A percentile compares a stretch with the other conserved stretches of the same genome.
phyloP scores from a whole-genome alignment of 257 asterid species.

The Anisodus tanguticus region DNA sequence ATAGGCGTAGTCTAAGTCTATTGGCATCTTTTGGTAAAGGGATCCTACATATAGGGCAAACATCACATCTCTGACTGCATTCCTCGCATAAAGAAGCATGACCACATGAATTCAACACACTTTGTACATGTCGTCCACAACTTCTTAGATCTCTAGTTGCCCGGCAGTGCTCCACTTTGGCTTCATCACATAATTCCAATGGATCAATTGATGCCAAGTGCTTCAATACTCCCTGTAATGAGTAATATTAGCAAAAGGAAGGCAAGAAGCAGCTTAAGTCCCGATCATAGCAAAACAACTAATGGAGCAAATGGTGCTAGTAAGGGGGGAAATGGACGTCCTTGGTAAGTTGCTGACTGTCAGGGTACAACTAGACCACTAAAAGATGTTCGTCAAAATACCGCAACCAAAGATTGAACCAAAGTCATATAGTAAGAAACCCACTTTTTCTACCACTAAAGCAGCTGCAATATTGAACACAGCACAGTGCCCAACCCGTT shows the following conservation, averaged over 20 bases:
- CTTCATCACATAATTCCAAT: slow-evolving; percentile 81
- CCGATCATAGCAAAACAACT: slow-evolving; percentile 9
- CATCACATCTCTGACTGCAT: slow-evolving; percentile 86
- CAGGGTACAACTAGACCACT: background rate
- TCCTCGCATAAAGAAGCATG: slow-evolving; percentile 98
- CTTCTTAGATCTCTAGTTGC: slow-evolving; percentile 96
- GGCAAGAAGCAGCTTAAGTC: slow-evolving; percentile 7
- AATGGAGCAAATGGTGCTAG: slow-evolving; percentile 20
- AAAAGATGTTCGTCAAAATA: background rate
- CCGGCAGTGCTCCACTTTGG: slow-evolving; percentile 90
- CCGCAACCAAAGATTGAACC: background rate
- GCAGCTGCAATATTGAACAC: background rate
- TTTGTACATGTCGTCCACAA: slow-evolving; percentile 81
- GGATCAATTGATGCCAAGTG: slow-evolving; percentile 88
- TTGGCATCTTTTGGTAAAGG: slow-evolving; percentile 61
- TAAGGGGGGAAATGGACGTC: background rate
- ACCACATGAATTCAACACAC: slow-evolving; percentile 71
- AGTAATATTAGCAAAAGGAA: slow-evolving; percentile 22
- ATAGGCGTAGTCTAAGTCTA: slow-evolving; percentile 77
- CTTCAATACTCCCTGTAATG: slow-evolving; percentile 67
- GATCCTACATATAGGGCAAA: slow-evolving; percentile 87
- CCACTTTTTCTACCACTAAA: background rate
- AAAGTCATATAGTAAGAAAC: background rate
- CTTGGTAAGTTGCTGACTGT: slow-evolving; percentile 2
- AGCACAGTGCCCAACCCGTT: background rate